phyloP scores from a whole-genome alignment of 2,329 filamentous ascomycete genomes.

The Seiridium unicorne region DNA sequence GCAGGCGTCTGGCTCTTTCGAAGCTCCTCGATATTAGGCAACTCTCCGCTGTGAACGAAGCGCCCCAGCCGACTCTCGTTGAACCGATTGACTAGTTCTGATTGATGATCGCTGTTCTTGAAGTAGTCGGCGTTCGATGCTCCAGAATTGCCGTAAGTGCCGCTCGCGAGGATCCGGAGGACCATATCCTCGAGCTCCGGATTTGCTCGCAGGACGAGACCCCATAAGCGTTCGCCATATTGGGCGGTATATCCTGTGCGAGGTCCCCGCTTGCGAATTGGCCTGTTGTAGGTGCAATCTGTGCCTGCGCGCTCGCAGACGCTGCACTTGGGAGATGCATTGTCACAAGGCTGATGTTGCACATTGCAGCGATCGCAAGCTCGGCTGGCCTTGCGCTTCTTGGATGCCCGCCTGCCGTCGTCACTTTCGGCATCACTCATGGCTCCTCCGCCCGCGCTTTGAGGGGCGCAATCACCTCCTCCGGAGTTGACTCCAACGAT shows the following conservation, averaged over 20 bases:
- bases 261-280: slow-evolving; percentile 31
- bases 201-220: slow-evolving; percentile 27
- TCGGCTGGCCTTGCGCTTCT: slow-evolving; percentile 33
- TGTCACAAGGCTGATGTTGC: slow-evolving; percentile 48
- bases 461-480: not conserved
- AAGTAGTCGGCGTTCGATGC: slow-evolving; percentile 28
- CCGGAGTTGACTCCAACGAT: not conserved
- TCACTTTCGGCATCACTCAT: slow-evolving; percentile 34
- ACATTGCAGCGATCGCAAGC: slow-evolving; percentile 45
- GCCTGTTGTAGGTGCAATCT: slow-evolving; percentile 31
- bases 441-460: slow-evolving; percentile 17
- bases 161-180: slow-evolving; percentile 24
- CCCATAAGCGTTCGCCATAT: slow-evolving; percentile 31
- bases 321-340: slow-evolving; percentile 42
- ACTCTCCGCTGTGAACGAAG: slow-evolving; percentile 27
- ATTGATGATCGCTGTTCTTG: slow-evolving; percentile 30
- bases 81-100: slow-evolving; percentile 28
- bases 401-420: slow-evolving; percentile 28
- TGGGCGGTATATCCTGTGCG: slow-evolving; percentile 32
- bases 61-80: slow-evolving; percentile 30
- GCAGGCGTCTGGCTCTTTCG: not conserved
- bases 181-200: slow-evolving; percentile 30
- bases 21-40: slow-evolving; percentile 18
- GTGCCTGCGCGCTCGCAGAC: slow-evolving; percentile 38
- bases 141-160: slow-evolving; percentile 26